Base-by-base conservation (phyloP, 129 eudicot species). In the Escallonia rubra region DNA sequence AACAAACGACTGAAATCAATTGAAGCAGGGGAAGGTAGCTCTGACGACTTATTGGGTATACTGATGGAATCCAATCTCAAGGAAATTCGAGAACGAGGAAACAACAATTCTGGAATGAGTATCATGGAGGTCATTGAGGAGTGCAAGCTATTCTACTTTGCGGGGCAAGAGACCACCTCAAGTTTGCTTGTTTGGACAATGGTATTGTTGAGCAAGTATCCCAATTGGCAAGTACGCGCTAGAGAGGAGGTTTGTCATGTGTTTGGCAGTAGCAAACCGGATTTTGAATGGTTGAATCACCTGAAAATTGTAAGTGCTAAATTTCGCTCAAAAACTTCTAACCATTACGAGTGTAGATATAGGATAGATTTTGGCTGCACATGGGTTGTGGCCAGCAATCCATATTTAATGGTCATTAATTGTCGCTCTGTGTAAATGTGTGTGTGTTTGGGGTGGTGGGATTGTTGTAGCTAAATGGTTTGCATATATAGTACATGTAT, bases 121-220 rank as follows among this genome's bases (percentile, higher is more conserved):
- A 73, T 68, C 3, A 71, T 73, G 1, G 83, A 79, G 58, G 72
- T 79, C 47, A 65, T 79, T 10, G 80, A 70, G 69, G 80, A 74
- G 50, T 79, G 80, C 76, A 79, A 79, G 43, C 57, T 79, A 10
- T 74, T 79, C 58, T 78, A 78, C 74, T 72, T 78, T 46, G 82
- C 74, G 3, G 76, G 79, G 4, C 79, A 78, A 68, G 83, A 80
- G 34, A 80, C 80, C 14, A 80, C 80, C 5, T 68, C 80, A n/a
- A 66, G 34, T 61, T 62, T 80, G 50, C 75, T 80, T 15, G 70
- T 49, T n/a, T 80, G 85, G 81, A 75, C 78, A 1, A 71, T 80
- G 85, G 57, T 75, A 48, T 38, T 75, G 68, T 43, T 80, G 62
- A 54, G 74, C 15, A 72, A 70, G 45, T 69, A 75, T 72, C 48